A percentile compares a stretch with the other conserved stretches of the same genome.
These are phyloP conservation scores for Dipteronia sinensis DNA, from an alignment of 345 rosid species.

Conservation along the genomic window DNA sequence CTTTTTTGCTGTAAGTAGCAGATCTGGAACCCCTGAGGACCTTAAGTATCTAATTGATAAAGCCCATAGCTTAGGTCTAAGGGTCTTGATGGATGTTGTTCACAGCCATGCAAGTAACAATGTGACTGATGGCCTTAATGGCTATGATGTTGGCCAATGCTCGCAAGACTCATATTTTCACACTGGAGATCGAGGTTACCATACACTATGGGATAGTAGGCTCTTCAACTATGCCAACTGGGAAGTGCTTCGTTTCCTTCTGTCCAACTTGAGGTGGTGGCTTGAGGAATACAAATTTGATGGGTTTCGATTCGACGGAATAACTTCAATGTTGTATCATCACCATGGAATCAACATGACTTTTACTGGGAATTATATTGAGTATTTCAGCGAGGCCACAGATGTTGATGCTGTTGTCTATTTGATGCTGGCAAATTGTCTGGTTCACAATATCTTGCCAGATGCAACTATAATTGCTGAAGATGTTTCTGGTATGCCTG, in stretches of 20 bases:
- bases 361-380: slow-evolving; percentile 61
- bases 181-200: slow-evolving; percentile 69
- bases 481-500: slow-evolving; percentile 91
- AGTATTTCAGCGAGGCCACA: slow-evolving; percentile 73
- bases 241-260: slow-evolving; percentile 86
- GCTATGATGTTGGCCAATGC: slow-evolving; percentile 75
- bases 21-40: slow-evolving; percentile 84
- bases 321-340: slow-evolving; percentile 81
- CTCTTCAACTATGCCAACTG: slow-evolving; percentile 80
- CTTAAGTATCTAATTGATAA: slow-evolving; percentile 78
- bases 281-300: slow-evolving; percentile 77
- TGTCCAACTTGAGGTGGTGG: slow-evolving; percentile 90
- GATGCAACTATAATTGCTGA: slow-evolving; percentile 78
- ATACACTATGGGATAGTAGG: slow-evolving; percentile 75
- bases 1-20: slow-evolving; percentile 78
- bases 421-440: slow-evolving; percentile 68
- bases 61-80: slow-evolving; percentile 77
- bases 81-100: slow-evolving; percentile 71
- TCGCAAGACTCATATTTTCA: slow-evolving; percentile 79
- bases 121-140: slow-evolving; percentile 77
- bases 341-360: slow-evolving; percentile 72
- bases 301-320: slow-evolving; percentile 80
- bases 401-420: slow-evolving; percentile 82
- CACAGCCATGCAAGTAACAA: slow-evolving; percentile 85
- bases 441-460: slow-evolving; percentile 63